A percentile compares a stretch with the other conserved stretches of the same genome.
phyloP scores from a whole-genome alignment of 2,329 filamentous ascomycete genomes.

The Mariannaea sp. region DNA sequence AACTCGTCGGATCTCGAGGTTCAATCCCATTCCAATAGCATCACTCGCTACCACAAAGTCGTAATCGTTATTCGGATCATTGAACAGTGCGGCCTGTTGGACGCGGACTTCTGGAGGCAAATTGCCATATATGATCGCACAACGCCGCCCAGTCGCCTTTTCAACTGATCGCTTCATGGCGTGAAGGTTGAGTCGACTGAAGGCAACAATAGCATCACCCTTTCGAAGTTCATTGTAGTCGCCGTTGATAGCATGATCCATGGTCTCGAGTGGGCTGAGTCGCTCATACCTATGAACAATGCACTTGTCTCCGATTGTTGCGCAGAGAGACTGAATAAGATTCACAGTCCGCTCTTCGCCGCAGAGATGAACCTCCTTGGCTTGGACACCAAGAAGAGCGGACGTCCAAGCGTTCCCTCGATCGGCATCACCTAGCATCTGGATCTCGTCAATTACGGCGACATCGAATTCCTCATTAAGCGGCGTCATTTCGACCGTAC shows the following conservation, averaged over 20 bases:
- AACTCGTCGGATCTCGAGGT: conserved; percentile 87
- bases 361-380: conserved; percentile 89
- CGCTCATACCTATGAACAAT: conserved; percentile 83
- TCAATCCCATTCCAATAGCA: conserved; percentile 96
- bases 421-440: conserved; percentile 84
- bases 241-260: conserved; percentile 64
- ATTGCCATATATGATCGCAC: conserved; percentile 91
- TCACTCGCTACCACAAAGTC: conserved; percentile 93
- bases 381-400: conserved; percentile 84
- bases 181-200: conserved; percentile 83
- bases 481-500: conserved; percentile 88
- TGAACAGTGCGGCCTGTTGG: conserved; percentile 90
- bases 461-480: conserved; percentile 71
- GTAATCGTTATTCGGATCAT: conserved; percentile 93
- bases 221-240: conserved; percentile 73
- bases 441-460: conserved; percentile 96
- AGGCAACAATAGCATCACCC: conserved; percentile 88
- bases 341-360: conserved; percentile 84
- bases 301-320: conserved; percentile 79
- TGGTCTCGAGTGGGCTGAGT: conserved; percentile 75
- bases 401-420: conserved; percentile 96
- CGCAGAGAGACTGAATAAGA: conserved; percentile 77
- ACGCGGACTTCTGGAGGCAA: conserved; percentile 91
- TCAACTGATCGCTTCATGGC: conserved; percentile 80
- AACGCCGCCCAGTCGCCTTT: conserved; percentile 72